Conservation (phyloP, 2,329 filamentous ascomycete species). For the Penicillium hesseltinei region DNA sequence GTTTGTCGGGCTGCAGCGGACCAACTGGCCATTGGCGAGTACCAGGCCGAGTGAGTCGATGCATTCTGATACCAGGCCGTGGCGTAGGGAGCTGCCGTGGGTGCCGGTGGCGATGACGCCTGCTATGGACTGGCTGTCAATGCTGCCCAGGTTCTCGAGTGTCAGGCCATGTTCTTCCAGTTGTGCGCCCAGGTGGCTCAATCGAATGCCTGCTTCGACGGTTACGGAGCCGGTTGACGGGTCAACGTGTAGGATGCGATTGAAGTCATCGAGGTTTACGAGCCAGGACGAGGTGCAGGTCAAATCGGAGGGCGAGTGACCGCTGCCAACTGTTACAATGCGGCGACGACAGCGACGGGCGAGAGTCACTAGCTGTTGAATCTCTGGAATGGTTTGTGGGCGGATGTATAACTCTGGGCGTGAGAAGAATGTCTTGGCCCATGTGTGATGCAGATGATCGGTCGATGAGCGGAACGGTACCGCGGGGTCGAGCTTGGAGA, state of each 20-base stretch:
- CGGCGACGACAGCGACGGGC: constrained; percentile 78
- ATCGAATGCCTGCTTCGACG: constrained; percentile 84
- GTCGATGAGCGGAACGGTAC: constrained; percentile 74
- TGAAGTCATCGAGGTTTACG: constrained; percentile 84
- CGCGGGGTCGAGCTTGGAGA: constrained; percentile 57
- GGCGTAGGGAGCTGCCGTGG: constrained; percentile 79
- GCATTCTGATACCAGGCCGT: constrained; percentile 80
- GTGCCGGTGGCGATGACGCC: constrained; percentile 92
- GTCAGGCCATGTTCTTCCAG: constrained; percentile 75
- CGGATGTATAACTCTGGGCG: constrained; percentile 88
- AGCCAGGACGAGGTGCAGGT: constrained; percentile 95
- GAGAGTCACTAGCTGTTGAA: constrained; percentile 78
- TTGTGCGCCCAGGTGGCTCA: constrained; percentile 69
- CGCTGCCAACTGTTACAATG: constrained; percentile 82
- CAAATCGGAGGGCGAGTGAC: constrained; percentile 86
- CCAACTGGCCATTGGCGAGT: constrained; percentile 72
- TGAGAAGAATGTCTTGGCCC: constrained; percentile 89
- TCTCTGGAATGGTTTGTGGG: constrained; percentile 73
- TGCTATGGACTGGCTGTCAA: constrained; percentile 89
- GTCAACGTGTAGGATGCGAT: constrained; percentile 69
- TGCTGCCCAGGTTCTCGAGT: constrained; percentile 89
- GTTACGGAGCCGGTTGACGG: constrained; percentile 63
- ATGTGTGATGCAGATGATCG: constrained; percentile 80
- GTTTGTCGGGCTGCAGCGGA: constrained; percentile 64
- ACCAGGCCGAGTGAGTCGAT: constrained; percentile 75